Evolutionary conservation across 139 green algal species (phyloP).

Genomic region (Astrephomene gubernaculifera): DNA sequence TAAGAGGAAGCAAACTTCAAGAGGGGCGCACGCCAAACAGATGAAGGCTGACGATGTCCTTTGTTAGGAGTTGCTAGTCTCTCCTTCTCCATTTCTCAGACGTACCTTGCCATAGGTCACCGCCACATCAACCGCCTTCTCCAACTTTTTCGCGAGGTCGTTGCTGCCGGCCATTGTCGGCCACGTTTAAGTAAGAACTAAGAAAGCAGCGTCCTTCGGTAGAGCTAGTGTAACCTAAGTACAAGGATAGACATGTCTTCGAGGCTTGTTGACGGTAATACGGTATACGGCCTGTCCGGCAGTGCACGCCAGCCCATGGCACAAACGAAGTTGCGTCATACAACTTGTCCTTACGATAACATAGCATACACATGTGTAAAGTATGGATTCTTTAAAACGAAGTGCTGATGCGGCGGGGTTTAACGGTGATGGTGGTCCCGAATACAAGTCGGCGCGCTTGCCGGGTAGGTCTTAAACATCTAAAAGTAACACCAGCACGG

Average conservation of each 20-base stretch:
- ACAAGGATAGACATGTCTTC: background rate
- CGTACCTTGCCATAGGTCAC: constrained; percentile 48
- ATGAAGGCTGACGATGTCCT: background rate
- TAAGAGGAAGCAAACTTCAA: background rate
- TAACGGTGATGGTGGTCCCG: constrained; percentile 7
- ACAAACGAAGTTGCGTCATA: background rate
- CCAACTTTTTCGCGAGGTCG: background rate
- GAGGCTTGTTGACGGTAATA: background rate
- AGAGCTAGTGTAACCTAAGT: background rate
- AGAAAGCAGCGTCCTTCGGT: background rate
- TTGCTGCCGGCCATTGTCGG: background rate
- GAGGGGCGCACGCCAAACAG: background rate
- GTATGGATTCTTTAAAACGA: constrained; percentile 18
- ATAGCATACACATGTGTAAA: background rate
- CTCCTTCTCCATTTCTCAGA: background rate
- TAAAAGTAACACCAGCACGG: no score
- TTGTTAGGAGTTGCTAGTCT: background rate
- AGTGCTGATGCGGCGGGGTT: constrained; percentile 18
- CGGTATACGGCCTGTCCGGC: background rate
- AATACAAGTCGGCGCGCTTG: constrained; percentile 40
- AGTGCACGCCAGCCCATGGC: no score
- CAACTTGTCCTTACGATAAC: background rate
- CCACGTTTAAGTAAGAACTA: background rate
- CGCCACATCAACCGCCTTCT: constrained; percentile 21
- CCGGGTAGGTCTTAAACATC: background rate